Evolutionary conservation across 495 filamentous ascomycete species (phyloP).

Genomic region (Lepraria neglecta): DNA sequence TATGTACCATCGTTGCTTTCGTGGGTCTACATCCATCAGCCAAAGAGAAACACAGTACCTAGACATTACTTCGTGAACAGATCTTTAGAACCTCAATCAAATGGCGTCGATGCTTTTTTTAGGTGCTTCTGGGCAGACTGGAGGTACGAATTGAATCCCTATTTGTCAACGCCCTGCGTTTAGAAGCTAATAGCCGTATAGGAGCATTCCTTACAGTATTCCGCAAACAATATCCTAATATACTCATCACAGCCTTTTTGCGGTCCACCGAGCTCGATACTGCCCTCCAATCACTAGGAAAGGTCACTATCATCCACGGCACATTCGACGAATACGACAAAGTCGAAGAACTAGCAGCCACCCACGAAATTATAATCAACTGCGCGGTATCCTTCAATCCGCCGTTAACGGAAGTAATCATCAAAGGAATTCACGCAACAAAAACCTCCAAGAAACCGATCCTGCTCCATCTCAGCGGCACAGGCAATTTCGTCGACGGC

Average conservation of each 20-base stretch:
- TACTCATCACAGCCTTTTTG: constrained; percentile 3
- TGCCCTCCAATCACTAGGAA: constrained; percentile 1
- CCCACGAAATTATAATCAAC: constrained; percentile 12
- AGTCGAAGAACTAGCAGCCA: constrained; percentile 7
- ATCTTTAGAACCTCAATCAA: too few relatives aligned
- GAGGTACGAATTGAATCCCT: not conserved
- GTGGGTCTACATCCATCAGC: too few relatives aligned
- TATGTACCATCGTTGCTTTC: too few relatives aligned
- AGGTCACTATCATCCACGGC: constrained; percentile 6
- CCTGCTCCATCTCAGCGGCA: constrained; percentile 16
- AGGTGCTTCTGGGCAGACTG: constrained; percentile 14
- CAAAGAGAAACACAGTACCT: too few relatives aligned
- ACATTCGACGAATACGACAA: constrained; percentile 1
- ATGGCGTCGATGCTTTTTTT: constrained; percentile 12
- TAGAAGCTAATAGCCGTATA: not conserved
- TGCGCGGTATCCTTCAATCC: constrained; percentile 13
- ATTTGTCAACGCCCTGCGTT: not conserved
- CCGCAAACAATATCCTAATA: constrained; percentile 3
- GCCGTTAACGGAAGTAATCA: constrained; percentile 9
- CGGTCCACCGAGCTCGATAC: constrained; percentile 10
- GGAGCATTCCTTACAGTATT: constrained; percentile 16
- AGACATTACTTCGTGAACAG: too few relatives aligned
- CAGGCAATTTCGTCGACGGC: constrained; percentile 14
- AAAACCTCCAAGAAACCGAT: not conserved
- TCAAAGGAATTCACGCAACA: constrained; percentile 5